These are phyloP conservation scores for Vachellia collinsii DNA, from an alignment of 306 rosid genomes.

Conservation along the genomic window DNA sequence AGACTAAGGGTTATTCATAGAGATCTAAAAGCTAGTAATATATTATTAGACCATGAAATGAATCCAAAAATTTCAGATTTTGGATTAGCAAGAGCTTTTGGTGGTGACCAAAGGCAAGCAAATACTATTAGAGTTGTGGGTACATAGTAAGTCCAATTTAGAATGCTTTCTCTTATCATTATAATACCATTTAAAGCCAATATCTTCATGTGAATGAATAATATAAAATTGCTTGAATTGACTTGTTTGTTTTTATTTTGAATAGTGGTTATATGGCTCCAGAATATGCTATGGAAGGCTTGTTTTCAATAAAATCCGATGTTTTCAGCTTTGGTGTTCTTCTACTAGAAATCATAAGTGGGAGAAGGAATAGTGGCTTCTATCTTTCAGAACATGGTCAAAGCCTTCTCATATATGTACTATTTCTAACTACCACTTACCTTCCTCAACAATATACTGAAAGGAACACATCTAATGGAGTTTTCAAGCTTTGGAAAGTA, in stretches of 20 bases:
- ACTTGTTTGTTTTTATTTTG: background rate
- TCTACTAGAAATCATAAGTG: conserved; percentile 51
- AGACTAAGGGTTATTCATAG: conserved; percentile 58
- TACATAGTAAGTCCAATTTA: conserved; percentile 53
- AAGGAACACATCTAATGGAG: too few species aligned
- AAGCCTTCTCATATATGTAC: conserved; percentile 48
- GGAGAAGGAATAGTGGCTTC: conserved; percentile 43
- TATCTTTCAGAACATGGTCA: conserved; percentile 40
- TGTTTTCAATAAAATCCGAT: conserved; percentile 51
- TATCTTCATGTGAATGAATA: background rate
- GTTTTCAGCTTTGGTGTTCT: conserved; percentile 58
- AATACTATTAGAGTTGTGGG: conserved; percentile 60
- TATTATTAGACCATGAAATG: conserved; percentile 52
- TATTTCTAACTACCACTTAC: conserved; percentile 1
- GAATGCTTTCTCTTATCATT: background rate
- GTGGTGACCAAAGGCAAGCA: conserved; percentile 46
- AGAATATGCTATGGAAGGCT: conserved; percentile 59
- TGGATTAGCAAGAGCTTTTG: conserved; percentile 58
- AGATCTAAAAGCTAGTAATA: conserved; percentile 63
- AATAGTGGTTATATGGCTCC: conserved; percentile 69
- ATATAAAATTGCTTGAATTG: background rate
- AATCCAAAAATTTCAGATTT: conserved; percentile 63
- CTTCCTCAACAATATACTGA: background rate
- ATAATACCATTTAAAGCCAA: background rate
- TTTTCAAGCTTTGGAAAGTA: background rate